A percentile compares a stretch with the other conserved stretches of the same genome.
Evolutionary conservation across 176 grass and related monocot species (phyloP).

Genomic region (Musa beccarii): DNA sequence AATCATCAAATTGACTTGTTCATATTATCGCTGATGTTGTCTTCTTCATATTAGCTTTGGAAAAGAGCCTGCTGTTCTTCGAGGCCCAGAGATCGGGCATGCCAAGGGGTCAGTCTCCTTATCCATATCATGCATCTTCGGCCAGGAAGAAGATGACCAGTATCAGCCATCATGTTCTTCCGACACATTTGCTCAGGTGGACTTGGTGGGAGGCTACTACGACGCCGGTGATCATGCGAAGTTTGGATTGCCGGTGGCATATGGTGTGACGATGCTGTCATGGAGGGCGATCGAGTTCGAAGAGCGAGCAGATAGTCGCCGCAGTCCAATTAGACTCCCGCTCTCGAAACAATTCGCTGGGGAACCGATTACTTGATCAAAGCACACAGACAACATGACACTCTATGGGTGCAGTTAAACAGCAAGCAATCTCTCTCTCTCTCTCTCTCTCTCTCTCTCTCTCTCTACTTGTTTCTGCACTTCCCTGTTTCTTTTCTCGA

Average conservation of each 20-base stretch:
- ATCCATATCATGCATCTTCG: constrained; percentile 25
- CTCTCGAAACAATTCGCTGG: constrained; percentile 68
- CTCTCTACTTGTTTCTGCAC: neutral
- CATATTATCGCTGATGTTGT: no score
- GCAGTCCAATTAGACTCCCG: constrained; percentile 47
- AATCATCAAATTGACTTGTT: no score
- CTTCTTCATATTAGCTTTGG: constrained; percentile 27
- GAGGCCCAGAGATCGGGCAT: constrained; percentile 85
- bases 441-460: no score
- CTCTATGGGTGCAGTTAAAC: constrained; percentile 66
- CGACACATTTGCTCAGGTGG: constrained; percentile 28
- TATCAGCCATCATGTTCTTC: neutral
- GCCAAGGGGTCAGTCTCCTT: constrained; percentile 32
- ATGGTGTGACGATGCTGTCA: constrained; percentile 57
- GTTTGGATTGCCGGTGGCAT: constrained; percentile 46
- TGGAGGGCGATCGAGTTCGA: constrained; percentile 75
- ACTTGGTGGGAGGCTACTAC: constrained; percentile 89
- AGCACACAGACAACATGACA: constrained; percentile 64
- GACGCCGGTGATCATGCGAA: constrained; percentile 31
- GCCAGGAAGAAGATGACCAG: constrained; percentile 42
- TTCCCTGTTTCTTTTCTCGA: neutral
- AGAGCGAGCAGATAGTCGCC: constrained; percentile 46
- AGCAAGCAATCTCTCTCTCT: no score
- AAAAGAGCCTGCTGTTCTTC: constrained; percentile 72
- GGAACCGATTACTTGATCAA: constrained; percentile 81